Base-by-base conservation (phyloP, 1,139 yeast species). In the Kluyveromyces sp. region DNA sequence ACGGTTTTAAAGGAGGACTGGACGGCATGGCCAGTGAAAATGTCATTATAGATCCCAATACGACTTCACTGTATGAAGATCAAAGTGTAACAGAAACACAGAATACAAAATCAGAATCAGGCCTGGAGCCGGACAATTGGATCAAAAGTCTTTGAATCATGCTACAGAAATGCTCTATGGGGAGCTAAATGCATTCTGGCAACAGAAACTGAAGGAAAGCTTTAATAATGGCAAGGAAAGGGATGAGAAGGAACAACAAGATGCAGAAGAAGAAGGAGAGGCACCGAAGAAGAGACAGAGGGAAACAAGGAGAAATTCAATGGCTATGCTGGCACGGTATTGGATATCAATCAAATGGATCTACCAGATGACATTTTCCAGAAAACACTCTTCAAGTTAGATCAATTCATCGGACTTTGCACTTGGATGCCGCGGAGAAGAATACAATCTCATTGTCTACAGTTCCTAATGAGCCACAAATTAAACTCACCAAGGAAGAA, bases 11-110 rank as follows among this genome's bases (percentile, higher is more conserved):
- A 57, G 37, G 60, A 61, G 31, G 56, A 53, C 45, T 61, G 66
- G 66, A 56, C 59, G 2, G 53, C 61, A 27, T 63, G 67, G 67
- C 67, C 66, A 59, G 55, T 41, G 50, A 54, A 1, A 47, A 51
- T 34, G 53, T 59, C 1, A 53, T 60, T 5, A 55, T 62, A 4
- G 59, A 61, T 39, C 67, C 66, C 2, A 52, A 54, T 28, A 53
- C 53, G 2, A 50, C 53, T 45, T 42, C 43, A 28, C 25, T 62
- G 2, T 60, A 59, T 45, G 66, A 60, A 42, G 64, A 60, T 45
- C 51, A 47, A 6, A 32, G 3, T 10, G 4, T 31, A 34, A 15
- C n/a, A 6, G 6, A 34, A 10, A n/a, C 25, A 34, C 7, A 6
- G 6, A 15, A 43, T 40, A 7, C 33, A n/a, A 3, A 35, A 39